Conservation (phyloP, 129 eudicot species). For the Artemisia annua region DNA sequence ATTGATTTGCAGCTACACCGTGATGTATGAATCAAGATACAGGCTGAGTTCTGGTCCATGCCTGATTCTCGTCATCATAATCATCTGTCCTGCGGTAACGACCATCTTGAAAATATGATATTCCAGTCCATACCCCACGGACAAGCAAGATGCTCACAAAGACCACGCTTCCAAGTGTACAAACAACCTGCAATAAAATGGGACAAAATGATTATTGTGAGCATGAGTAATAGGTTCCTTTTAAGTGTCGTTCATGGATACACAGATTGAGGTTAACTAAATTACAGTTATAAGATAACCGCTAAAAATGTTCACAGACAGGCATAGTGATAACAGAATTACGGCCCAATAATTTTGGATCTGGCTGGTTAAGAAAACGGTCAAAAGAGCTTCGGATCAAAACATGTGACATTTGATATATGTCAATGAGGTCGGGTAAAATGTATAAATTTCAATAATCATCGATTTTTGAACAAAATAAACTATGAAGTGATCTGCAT, state of each 20-base stretch:
- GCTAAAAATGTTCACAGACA: neutral
- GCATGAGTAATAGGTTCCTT: neutral
- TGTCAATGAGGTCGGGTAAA: too few species aligned
- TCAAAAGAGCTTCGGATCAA: too few species aligned
- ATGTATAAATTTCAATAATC: too few species aligned
- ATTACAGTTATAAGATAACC: neutral
- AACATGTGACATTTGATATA: too few species aligned
- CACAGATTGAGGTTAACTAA: neutral
- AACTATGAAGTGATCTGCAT: too few species aligned
- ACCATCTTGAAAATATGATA: constrained; percentile 67
- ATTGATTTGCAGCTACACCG: constrained; percentile 2
- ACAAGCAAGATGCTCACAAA: constrained; percentile 82
- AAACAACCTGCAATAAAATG: constrained; percentile 59
- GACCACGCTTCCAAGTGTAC: constrained; percentile 88
- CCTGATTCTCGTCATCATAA: constrained; percentile 49
- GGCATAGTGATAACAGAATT: neutral
- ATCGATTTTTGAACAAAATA: too few species aligned
- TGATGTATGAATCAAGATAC: constrained; percentile 36
- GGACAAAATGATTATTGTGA: neutral
- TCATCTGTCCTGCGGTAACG: constrained; percentile 47
- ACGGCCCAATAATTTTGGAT: neutral
- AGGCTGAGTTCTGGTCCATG: constrained; percentile 69
- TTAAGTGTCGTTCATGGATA: neutral
- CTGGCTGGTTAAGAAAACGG: neutral
- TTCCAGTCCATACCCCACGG: constrained; percentile 89